A percentile compares a stretch with the other conserved stretches of the same genome.
Evolutionary conservation across 2,329 filamentous ascomycete genomes (phyloP).

Genomic region (Penicillium sp.): DNA sequence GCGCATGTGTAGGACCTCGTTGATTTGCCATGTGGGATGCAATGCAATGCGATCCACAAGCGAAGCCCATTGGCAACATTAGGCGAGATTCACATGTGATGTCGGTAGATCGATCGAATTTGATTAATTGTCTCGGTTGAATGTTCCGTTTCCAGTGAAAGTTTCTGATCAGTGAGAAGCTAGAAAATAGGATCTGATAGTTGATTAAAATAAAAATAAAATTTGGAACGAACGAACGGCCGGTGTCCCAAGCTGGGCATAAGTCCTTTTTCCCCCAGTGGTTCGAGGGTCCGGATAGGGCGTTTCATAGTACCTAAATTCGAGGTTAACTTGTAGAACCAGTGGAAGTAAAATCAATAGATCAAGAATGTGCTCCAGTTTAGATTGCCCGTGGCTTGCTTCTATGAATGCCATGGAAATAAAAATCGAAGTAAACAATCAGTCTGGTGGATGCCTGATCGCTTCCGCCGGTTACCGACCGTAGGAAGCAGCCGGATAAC

Average conservation of each 20-base stretch:
- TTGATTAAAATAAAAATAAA: not conserved
- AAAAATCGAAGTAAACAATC: not conserved
- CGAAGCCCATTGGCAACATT: not conserved
- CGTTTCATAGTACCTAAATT: not conserved
- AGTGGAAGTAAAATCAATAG: not conserved
- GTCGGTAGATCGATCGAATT: not conserved
- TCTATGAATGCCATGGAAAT: not conserved
- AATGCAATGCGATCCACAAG: not conserved
- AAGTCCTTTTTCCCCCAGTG: not conserved
- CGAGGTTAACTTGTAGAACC: not conserved
- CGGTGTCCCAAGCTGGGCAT: not conserved
- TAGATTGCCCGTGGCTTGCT: not conserved
- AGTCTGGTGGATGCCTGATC: not conserved
- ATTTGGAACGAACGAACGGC: not conserved
- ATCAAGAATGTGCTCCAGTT: not conserved
- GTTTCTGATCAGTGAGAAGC: not conserved
- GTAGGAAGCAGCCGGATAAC: not conserved
- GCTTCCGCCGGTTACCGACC: constrained; percentile 5
- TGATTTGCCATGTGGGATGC: constrained; percentile 1
- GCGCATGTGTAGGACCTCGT: not conserved
- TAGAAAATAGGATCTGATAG: not conserved
- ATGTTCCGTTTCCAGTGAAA: not conserved
- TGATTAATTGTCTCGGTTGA: not conserved
- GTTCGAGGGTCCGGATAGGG: not conserved
- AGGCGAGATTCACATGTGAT: not conserved